Conservation (phyloP, 2,329 filamentous ascomycete genomes). For the Sarocladium kiliense region DNA sequence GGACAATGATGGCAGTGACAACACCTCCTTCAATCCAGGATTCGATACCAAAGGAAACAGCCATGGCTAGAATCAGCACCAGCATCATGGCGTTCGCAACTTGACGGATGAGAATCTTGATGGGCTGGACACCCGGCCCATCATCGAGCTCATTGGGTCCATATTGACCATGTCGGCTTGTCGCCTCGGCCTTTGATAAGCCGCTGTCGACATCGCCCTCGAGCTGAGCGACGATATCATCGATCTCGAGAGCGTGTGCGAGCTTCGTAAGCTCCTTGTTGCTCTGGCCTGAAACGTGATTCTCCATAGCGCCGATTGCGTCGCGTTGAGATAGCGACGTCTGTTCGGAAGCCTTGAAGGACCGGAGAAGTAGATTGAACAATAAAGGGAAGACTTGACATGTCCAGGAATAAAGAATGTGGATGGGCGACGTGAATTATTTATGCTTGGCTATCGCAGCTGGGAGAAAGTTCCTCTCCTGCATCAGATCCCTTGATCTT, state of each 20-base stretch:
- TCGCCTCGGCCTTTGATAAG: constrained; percentile 44
- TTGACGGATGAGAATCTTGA: constrained; percentile 54
- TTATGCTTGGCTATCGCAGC: constrained; percentile 3
- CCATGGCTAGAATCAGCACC: constrained; percentile 53
- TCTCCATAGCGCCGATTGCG: constrained; percentile 4
- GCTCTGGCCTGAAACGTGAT: constrained; percentile 24
- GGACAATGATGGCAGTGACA: constrained; percentile 49
- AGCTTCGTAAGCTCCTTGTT: constrained; percentile 41
- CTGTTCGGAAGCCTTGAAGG: not conserved
- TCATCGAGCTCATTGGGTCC: constrained; percentile 51
- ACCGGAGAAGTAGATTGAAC: too few species aligned
- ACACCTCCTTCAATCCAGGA: constrained; percentile 59
- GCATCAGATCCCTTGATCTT: not conserved
- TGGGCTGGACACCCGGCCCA: constrained; percentile 39
- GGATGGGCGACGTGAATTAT: not conserved
- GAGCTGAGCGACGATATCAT: constrained; percentile 45
- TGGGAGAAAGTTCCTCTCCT: not conserved
- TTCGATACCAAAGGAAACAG: constrained; percentile 49
- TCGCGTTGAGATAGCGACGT: not conserved
- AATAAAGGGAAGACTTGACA: not conserved
- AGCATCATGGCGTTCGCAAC: constrained; percentile 54
- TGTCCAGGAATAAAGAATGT: not conserved
- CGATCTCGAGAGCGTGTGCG: constrained; percentile 47
- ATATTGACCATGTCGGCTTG: constrained; percentile 42
- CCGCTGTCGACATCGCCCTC: constrained; percentile 47